phyloP scores from a whole-genome alignment of 2,329 filamentous ascomycete genomes.

The Aphanocladium album region DNA sequence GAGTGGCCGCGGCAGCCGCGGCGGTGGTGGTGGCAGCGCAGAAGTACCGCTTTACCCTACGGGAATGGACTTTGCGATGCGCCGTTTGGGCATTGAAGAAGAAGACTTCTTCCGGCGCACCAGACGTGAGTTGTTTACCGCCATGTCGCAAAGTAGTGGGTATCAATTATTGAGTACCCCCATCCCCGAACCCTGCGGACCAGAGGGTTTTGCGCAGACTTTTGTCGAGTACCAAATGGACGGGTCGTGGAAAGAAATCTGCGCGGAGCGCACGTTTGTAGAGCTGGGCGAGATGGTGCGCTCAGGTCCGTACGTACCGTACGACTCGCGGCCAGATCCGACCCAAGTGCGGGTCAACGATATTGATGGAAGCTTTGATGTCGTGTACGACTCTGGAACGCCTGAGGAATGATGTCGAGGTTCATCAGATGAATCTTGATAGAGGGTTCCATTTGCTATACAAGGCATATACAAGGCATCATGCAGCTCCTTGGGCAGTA shows the following conservation, averaged over 20 bases:
- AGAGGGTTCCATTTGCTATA: too few relatives aligned
- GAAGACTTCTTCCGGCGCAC: too few relatives aligned
- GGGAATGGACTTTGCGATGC: too few relatives aligned
- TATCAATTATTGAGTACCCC: too few relatives aligned
- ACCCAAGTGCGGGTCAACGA: neutral
- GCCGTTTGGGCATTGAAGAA: too few relatives aligned
- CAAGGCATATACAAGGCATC: too few relatives aligned
- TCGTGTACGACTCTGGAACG: neutral
- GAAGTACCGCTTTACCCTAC: too few relatives aligned
- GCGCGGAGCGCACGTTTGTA: neutral
- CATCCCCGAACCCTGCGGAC: too few relatives aligned
- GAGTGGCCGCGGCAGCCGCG: neutral
- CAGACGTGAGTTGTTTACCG: too few relatives aligned
- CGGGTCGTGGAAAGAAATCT: neutral
- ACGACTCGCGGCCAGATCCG: neutral
- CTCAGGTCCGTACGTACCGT: neutral
- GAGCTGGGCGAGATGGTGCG: neutral
- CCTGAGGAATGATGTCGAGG: too few relatives aligned
- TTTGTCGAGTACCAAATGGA: neutral
- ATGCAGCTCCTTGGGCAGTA: too few relatives aligned
- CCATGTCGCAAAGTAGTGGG: neutral
- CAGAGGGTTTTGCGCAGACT: neutral
- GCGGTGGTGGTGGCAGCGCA: neutral
- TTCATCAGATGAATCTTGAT: too few relatives aligned
- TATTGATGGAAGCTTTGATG: neutral